phyloP scores from a whole-genome alignment of 306 rosid genomes.

The Rosa multiflora region DNA sequence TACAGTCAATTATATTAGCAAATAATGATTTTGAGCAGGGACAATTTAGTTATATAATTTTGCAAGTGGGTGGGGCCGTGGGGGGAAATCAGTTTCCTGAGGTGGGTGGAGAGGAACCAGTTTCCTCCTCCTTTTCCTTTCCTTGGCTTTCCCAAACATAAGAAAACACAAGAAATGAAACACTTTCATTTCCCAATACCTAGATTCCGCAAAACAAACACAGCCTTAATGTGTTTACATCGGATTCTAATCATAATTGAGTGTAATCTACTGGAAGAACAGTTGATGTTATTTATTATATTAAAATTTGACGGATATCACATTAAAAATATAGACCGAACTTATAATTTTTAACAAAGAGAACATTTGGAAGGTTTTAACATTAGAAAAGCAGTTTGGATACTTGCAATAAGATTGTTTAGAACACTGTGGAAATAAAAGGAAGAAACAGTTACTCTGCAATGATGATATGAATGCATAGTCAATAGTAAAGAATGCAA shows the following conservation, averaged over 20 bases:
- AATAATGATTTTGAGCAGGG: too few species aligned
- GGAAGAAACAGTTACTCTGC: constrained; percentile 6
- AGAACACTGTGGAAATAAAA: not conserved
- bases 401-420: not conserved
- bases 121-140: too few species aligned
- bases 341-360: not conserved
- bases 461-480: constrained; percentile 19
- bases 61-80: too few species aligned
- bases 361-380: not conserved
- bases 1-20: too few species aligned
- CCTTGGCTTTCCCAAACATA: too few species aligned
- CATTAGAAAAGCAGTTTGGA: not conserved
- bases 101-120: too few species aligned
- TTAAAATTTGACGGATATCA: not conserved
- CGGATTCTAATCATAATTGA: not conserved
- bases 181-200: too few species aligned
- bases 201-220: too few species aligned
- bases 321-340: not conserved
- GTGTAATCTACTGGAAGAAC: not conserved
- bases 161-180: too few species aligned
- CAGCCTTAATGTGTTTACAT: not conserved
- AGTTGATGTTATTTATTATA: not conserved
- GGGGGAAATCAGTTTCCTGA: too few species aligned
- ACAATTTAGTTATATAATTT: too few species aligned
- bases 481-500: constrained; percentile 26